Base-by-base conservation (phyloP, 1,139 yeast species). In the Hansenula lynferdii region DNA sequence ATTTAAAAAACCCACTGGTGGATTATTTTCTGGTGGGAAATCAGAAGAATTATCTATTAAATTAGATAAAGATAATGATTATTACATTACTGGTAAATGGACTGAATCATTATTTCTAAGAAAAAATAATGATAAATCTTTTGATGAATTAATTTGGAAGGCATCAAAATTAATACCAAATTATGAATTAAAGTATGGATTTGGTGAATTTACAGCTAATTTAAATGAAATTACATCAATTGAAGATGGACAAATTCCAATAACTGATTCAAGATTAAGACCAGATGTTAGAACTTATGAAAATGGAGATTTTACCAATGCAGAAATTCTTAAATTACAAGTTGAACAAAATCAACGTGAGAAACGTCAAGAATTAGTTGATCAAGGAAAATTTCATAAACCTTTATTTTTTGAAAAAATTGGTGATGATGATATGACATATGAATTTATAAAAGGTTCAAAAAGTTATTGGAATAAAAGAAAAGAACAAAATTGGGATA, bases 261-360 rank as follows among this genome's bases (percentile, higher is more conserved):
- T 90, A 6, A 86, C 95, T 0, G 98, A 92, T 57, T 85, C 96
- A 5, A 75, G 98, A 55, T 62, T 80, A 34, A 75, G 98, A 54
- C 97, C 97, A 0, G 98, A 92, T 60, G 76, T 87, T 54, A 66
- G 75, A 33, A 64, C 69, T 7, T 87, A 87, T 51, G 95, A 87
- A 54, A 56, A 70, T 18, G 94, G 94, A 3, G 64, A 77, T 17
- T 63, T 81, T 8, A 85, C 77, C 14, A 63, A 66, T 36, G 96
- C 97, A 0, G 97, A 90, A 56, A 52, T 47, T 2, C 50, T 77
- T 45, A 92, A 92, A 57, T 61, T 75, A 28, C 64, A 71, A 35
- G 65, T 90, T 27, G 98, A 92, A 58, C 90, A 84, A 54, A 67
- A 65, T 30, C 98, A 92, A 64, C 75, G 98, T 53, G 75, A 65